Conservation (phyloP, 2,329 filamentous ascomycete species). For the Fusarium udum region DNA sequence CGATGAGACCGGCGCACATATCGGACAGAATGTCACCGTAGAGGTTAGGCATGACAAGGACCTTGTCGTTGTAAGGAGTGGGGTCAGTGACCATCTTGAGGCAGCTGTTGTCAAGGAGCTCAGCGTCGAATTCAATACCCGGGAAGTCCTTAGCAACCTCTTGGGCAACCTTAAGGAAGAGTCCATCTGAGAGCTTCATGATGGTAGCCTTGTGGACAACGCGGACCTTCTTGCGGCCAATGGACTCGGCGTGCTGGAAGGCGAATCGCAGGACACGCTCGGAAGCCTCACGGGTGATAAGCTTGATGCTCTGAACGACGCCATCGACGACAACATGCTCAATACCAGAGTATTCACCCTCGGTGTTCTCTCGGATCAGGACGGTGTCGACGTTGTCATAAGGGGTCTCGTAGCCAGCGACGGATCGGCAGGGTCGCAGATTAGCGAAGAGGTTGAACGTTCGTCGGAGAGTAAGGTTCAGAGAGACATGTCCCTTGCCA, state of each 20-base stretch:
- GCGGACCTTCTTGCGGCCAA: constrained; percentile 95
- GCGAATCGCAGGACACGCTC: constrained; percentile 97
- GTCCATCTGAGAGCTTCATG: constrained; percentile 99
- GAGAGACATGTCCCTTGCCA: constrained; percentile 98
- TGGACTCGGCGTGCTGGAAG: constrained; percentile 95
- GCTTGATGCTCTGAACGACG: constrained; percentile 99
- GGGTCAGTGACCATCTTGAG: constrained; percentile 98
- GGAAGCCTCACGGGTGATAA: constrained; percentile 93
- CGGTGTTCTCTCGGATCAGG: constrained; percentile 98
- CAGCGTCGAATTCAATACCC: constrained; percentile 93
- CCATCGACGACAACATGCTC: constrained; percentile 98
- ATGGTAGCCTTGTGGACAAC: constrained; percentile 99
- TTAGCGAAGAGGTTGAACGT: constrained; percentile 99
- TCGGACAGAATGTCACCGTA: constrained; percentile 99
- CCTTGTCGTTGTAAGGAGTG: constrained; percentile 97
- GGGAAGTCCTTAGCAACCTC: constrained; percentile 96
- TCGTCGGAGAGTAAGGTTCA: constrained; percentile 97
- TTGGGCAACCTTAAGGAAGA: constrained; percentile 89
- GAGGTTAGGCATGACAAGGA: constrained; percentile 96
- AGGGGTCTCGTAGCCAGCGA: constrained; percentile 97
- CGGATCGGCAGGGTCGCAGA: constrained; percentile 95
- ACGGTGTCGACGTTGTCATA: constrained; percentile 98
- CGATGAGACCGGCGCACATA: constrained; percentile 98
- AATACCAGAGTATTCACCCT: constrained; percentile 99
- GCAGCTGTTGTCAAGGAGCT: constrained; percentile 99